These are phyloP conservation scores for Paracamarosporium sp. DNA, from an alignment of 2,329 filamentous ascomycete species.

Conservation along the genomic window DNA sequence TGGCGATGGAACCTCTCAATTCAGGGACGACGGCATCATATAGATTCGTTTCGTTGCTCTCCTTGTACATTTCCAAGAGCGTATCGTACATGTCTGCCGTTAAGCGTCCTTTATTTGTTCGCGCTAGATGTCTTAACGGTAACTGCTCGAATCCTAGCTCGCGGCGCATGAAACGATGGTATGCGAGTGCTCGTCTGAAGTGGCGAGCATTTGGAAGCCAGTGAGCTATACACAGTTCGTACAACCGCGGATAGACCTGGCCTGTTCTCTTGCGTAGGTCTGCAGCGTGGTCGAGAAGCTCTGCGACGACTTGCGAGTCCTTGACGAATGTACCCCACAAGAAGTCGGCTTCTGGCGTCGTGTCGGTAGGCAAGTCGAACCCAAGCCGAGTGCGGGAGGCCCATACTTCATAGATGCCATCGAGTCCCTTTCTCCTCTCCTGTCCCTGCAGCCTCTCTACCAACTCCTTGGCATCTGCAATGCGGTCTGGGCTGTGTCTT, in stretches of 20 bases:
- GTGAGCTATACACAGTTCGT: conserved; percentile 53
- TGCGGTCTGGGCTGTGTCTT: conserved; percentile 8
- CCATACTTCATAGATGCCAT: conserved; percentile 55
- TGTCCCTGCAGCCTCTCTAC: conserved; percentile 49
- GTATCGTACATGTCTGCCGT: conserved; percentile 27
- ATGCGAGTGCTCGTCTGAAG: conserved; percentile 23
- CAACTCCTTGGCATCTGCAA: conserved; percentile 44
- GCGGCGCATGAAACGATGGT: conserved; percentile 33
- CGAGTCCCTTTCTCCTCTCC: conserved; percentile 48
- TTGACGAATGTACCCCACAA: conserved; percentile 57
- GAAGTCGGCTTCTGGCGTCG: conserved; percentile 45
- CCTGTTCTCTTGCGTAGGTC: conserved; percentile 49
- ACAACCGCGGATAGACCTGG: conserved; percentile 46
- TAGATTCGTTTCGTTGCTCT: conserved; percentile 43
- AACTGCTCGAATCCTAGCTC: conserved; percentile 31
- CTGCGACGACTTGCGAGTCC: conserved; percentile 40
- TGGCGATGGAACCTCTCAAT: conserved; percentile 25
- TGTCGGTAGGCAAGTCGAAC: conserved; percentile 47
- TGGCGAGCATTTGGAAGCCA: conserved; percentile 32
- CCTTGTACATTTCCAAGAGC: conserved; percentile 48
- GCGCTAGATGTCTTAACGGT: conserved; percentile 30
- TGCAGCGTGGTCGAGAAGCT: conserved; percentile 50
- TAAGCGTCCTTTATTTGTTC: conserved; percentile 11
- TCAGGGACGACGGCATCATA: conserved; percentile 52
- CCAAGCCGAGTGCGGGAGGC: conserved; percentile 39